Conservation (phyloP, 2,329 filamentous ascomycete genomes). For the Hypoxylon sp. region DNA sequence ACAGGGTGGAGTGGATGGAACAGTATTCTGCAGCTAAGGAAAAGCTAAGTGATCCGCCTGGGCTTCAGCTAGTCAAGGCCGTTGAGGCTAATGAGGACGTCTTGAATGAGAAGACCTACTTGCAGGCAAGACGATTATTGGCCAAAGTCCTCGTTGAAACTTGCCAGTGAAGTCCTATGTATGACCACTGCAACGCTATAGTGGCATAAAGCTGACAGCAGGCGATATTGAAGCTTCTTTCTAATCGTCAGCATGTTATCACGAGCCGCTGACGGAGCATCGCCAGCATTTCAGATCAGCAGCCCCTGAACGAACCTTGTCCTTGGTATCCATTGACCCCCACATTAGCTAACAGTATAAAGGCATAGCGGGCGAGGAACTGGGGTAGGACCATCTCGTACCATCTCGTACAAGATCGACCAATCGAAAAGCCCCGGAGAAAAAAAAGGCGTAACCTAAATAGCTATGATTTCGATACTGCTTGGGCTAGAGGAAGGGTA, state of each 20-base stretch:
- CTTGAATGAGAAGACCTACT: constrained; percentile 4
- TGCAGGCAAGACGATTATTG: constrained; percentile 9
- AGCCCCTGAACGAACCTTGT: constrained; percentile 17
- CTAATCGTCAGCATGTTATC: constrained; percentile 16
- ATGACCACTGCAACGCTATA: not conserved
- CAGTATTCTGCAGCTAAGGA: constrained; percentile 25
- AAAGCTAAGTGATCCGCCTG: constrained; percentile 24
- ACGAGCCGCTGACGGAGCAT: constrained; percentile 23
- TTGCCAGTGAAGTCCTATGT: not conserved
- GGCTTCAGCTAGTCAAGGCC: constrained; percentile 23
- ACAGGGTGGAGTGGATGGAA: constrained; percentile 28
- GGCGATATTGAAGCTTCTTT: not conserved
- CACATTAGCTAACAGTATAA: constrained; percentile 14
- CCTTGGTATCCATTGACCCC: constrained; percentile 13
- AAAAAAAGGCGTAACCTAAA: constrained; percentile 10
- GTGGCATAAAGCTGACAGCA: not conserved
- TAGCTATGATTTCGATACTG: constrained; percentile 10
- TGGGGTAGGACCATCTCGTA: constrained; percentile 4
- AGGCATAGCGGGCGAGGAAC: constrained; percentile 1
- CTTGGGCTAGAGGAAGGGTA: not conserved
- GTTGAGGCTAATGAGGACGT: constrained; percentile 13
- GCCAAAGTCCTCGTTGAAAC: not conserved
- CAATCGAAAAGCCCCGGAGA: constrained; percentile 16
- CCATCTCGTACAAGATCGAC: constrained; percentile 28
- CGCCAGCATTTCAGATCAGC: constrained; percentile 19